A percentile compares a stretch with the other conserved stretches of the same genome.
Evolutionary conservation across 257 asterid species (phyloP).

Genomic region (Solanum sejunctum): DNA sequence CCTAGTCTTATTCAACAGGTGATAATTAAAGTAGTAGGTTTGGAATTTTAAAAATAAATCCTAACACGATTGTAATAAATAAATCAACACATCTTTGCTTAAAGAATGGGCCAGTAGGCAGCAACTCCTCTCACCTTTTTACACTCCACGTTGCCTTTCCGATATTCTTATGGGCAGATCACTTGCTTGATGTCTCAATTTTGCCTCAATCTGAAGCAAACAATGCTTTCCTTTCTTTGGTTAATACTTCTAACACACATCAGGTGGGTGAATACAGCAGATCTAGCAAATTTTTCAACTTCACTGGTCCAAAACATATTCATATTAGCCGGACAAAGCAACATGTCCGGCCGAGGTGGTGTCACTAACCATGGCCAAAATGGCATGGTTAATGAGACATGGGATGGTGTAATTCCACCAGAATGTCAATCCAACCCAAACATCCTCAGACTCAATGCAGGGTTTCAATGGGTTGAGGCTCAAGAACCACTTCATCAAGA

Average conservation of each 20-base stretch:
- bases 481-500: conserved; percentile 73
- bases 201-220: neutral
- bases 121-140: neutral
- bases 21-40: neutral
- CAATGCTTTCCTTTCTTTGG: conserved; percentile 32
- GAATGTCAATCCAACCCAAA: conserved; percentile 24
- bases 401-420: conserved; percentile 55
- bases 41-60: neutral
- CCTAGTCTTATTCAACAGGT: neutral
- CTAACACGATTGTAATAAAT: neutral
- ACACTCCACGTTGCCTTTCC: neutral
- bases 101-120: neutral
- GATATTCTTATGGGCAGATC: neutral
- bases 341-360: conserved; percentile 89
- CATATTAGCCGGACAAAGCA: conserved; percentile 81
- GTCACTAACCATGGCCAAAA: conserved; percentile 19
- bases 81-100: neutral
- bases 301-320: conserved; percentile 27
- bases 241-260: conserved; percentile 24
- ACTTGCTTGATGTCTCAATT: neutral
- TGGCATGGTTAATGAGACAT: conserved; percentile 11
- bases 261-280: conserved; percentile 6
- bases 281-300: neutral
- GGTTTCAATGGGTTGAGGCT: conserved; percentile 44
- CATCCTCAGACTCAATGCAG: conserved; percentile 35